Evolutionary conservation across 2,329 filamentous ascomycete species (phyloP).

Genomic region (Penicillium sp.): DNA sequence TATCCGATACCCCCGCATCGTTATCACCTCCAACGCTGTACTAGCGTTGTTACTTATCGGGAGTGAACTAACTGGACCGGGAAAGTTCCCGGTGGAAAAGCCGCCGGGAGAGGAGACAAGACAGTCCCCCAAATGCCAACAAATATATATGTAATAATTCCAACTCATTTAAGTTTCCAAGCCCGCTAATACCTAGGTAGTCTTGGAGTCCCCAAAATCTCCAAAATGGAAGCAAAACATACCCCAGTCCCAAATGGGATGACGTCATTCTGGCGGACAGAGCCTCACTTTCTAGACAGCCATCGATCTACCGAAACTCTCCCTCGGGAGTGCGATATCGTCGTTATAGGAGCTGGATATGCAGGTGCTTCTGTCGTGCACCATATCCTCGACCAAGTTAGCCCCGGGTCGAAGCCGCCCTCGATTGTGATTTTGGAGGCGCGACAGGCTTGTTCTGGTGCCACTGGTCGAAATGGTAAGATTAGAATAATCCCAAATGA

Average conservation of each 20-base stretch:
- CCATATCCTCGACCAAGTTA: slow-evolving; percentile 37
- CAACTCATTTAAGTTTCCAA: background rate
- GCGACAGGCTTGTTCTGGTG: slow-evolving; percentile 44
- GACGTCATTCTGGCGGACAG: slow-evolving; percentile 47
- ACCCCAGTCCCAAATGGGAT: slow-evolving; percentile 25
- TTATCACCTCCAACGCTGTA: background rate
- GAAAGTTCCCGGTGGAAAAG: slow-evolving; percentile 5
- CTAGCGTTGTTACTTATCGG: background rate
- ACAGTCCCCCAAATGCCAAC: background rate
- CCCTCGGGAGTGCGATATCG: slow-evolving; percentile 44
- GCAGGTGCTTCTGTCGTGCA: slow-evolving; percentile 45
- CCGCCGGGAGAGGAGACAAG: background rate
- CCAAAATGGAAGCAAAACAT: slow-evolving; percentile 17
- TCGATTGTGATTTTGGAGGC: slow-evolving; percentile 45
- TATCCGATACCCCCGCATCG: background rate
- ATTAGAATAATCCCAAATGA: background rate
- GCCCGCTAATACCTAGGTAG: background rate
- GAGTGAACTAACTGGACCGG: background rate
- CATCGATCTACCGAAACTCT: slow-evolving; percentile 42
- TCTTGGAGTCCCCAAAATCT: background rate
- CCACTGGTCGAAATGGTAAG: slow-evolving; percentile 45
- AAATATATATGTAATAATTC: background rate
- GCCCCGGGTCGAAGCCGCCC: slow-evolving; percentile 16
- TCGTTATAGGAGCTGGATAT: slow-evolving; percentile 49
- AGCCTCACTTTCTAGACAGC: slow-evolving; percentile 43